Percentiles rank a stretch among this genome's conserved stretches.
phyloP scores from a whole-genome alignment of 1,284 basidiomycete genomes.

The Schizophyllum amplum region DNA sequence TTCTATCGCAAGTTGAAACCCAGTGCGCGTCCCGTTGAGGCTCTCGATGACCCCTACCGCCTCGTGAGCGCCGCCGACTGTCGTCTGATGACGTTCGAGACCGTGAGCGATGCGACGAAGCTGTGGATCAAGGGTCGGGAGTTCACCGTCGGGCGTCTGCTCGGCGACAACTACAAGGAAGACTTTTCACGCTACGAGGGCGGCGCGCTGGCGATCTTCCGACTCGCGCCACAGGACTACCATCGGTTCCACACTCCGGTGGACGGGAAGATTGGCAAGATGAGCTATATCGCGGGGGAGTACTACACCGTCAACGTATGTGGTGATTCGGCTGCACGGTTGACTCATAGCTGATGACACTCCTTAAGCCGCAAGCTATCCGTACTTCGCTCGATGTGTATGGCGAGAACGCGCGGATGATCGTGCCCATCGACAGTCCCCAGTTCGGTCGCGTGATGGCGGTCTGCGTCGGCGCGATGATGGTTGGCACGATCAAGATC shows the following conservation, averaged over 20 bases:
- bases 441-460: conserved; percentile 86
- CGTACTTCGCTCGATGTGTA: conserved; percentile 85
- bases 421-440: conserved; percentile 82
- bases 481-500: conserved; percentile 85
- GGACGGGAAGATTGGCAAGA: conserved; percentile 74
- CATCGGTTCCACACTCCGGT: conserved; percentile 95
- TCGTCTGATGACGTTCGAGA: conserved; percentile 89
- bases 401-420: conserved; percentile 87
- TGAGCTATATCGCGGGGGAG: conserved; percentile 77
- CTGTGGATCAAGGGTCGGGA: conserved; percentile 98
- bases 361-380: conserved; percentile 67
- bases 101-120: conserved; percentile 74
- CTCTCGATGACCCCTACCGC: conserved; percentile 63
- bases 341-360: background rate
- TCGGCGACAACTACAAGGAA: conserved; percentile 72
- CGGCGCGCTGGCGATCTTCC: conserved; percentile 80
- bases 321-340: conserved; percentile 17
- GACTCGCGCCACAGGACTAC: conserved; percentile 94
- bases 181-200: conserved; percentile 66
- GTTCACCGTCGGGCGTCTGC: conserved; percentile 72
- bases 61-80: conserved; percentile 91
- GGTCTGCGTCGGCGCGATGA: conserved; percentile 89
- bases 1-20: conserved; percentile 85
- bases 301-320: conserved; percentile 90
- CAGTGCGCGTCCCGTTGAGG: conserved; percentile 71